These are phyloP conservation scores for Ganoderma lingzhi DNA, from an alignment of 1,284 basidiomycete genomes.

Conservation along the genomic window DNA sequence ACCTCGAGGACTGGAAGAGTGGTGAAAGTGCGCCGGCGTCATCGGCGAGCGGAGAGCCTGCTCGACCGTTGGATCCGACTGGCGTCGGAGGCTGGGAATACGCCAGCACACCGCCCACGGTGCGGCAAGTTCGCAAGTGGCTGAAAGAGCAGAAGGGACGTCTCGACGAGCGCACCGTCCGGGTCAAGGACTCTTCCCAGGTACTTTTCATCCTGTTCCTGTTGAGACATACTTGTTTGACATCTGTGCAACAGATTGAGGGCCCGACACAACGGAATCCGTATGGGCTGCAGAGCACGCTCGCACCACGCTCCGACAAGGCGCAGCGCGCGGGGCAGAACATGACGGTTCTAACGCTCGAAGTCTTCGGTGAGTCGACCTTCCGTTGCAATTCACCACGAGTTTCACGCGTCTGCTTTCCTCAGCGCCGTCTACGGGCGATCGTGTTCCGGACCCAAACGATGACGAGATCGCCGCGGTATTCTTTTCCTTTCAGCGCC, in stretches of 20 bases:
- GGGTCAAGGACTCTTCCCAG: slow-evolving; percentile 57
- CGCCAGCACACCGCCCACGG: slow-evolving; percentile 68
- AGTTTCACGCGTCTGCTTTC: neutral
- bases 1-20: slow-evolving; percentile 60
- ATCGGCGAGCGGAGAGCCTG: neutral
- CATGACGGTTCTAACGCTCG: slow-evolving; percentile 86
- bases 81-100: slow-evolving; percentile 81
- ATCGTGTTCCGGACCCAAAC: slow-evolving; percentile 75
- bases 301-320: slow-evolving; percentile 50
- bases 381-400: neutral
- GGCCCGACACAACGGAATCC: slow-evolving; percentile 80
- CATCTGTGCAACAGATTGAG: slow-evolving; percentile 61
- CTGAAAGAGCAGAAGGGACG: slow-evolving; percentile 44
- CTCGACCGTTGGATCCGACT: slow-evolving; percentile 20
- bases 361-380: slow-evolving; percentile 76
- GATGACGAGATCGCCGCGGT: slow-evolving; percentile 77
- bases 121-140: slow-evolving; percentile 61
- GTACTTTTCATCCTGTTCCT: slow-evolving; percentile 41
- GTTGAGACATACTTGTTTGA: neutral
- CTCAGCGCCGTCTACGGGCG: slow-evolving; percentile 69
- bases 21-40: slow-evolving; percentile 7
- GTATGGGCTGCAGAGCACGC: slow-evolving; percentile 72
- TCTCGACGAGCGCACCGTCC: slow-evolving; percentile 8
- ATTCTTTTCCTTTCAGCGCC: slow-evolving; percentile 74
- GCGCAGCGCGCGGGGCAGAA: slow-evolving; percentile 69